Percentiles rank a stretch among this genome's conserved stretches.
These are phyloP conservation scores for Astrothelium macrocarpum DNA, from an alignment of 495 filamentous ascomycete genomes.

Conservation along the genomic window DNA sequence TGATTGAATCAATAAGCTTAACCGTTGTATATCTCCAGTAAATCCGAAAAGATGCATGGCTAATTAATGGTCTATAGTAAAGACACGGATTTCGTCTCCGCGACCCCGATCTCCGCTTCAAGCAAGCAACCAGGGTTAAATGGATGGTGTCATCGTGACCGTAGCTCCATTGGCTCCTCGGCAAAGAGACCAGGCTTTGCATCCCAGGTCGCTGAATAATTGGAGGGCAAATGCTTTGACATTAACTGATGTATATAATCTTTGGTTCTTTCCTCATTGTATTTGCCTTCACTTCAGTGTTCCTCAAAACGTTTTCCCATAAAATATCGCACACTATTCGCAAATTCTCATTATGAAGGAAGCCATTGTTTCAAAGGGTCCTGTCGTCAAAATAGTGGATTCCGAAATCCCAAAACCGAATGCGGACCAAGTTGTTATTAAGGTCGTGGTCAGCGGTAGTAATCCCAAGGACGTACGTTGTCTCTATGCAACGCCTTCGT, in stretches of 20 bases:
- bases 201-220: not conserved
- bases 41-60: too few relatives aligned
- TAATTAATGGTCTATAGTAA: too few relatives aligned
- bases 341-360: conserved; percentile 50
- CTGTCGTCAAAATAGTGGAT: conserved; percentile 52
- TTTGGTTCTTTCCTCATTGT: not conserved
- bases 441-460: conserved; percentile 55
- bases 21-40: not conserved
- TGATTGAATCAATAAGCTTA: not conserved
- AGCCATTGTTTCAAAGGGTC: conserved; percentile 45
- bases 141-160: not conserved
- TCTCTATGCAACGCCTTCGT: too few relatives aligned
- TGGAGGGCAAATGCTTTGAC: not conserved
- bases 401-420: conserved; percentile 52
- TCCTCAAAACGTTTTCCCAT: not conserved
- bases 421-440: conserved; percentile 57
- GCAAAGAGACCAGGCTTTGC: not conserved
- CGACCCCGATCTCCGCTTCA: not conserved
- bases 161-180: not conserved
- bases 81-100: not conserved
- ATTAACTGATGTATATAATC: not conserved
- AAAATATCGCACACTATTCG: not conserved
- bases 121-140: not conserved
- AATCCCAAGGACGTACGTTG: conserved; percentile 63
- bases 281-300: not conserved